Conservation (phyloP, 2,329 filamentous ascomycete genomes). For the Blastomyces percursus region DNA sequence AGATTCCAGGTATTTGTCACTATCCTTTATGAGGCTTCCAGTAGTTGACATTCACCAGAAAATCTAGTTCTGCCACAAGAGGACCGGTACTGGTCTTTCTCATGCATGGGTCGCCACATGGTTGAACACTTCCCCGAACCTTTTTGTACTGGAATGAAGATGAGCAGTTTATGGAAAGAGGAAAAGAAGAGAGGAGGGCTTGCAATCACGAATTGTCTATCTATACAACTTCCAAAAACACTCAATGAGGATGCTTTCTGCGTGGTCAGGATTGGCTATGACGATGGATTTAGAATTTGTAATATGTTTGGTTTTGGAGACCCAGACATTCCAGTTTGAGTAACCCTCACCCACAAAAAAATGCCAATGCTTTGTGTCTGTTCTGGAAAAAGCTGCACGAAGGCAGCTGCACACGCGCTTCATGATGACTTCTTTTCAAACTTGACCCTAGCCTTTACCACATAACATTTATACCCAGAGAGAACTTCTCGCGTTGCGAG, state of each 20-base stretch:
- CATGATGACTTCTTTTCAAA: constrained; percentile 1
- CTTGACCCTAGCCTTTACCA: neutral
- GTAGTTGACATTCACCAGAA: neutral
- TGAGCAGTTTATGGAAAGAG: constrained; percentile 2
- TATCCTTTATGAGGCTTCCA: neutral
- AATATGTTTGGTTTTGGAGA: constrained; percentile 1
- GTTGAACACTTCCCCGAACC: neutral
- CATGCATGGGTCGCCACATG: neutral
- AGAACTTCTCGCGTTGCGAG: neutral
- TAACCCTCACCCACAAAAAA: neutral
- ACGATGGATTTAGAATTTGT: neutral
- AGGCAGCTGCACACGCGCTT: neutral
- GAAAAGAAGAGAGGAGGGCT: neutral
- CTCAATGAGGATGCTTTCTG: neutral
- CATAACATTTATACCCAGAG: constrained; percentile 2
- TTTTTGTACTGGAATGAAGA: neutral
- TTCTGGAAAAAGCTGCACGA: neutral
- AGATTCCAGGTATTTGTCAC: neutral
- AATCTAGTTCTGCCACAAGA: neutral
- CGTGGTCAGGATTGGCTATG: neutral
- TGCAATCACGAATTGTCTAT: neutral
- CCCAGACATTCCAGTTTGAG: neutral
- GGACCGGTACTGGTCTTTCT: neutral
- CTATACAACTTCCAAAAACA: neutral
- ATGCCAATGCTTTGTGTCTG: neutral